Evolutionary conservation across 768 basidiomycete genomes (phyloP), one percentile per base, ranked within the genome.

Genomic region (Mycena metata): DNA sequence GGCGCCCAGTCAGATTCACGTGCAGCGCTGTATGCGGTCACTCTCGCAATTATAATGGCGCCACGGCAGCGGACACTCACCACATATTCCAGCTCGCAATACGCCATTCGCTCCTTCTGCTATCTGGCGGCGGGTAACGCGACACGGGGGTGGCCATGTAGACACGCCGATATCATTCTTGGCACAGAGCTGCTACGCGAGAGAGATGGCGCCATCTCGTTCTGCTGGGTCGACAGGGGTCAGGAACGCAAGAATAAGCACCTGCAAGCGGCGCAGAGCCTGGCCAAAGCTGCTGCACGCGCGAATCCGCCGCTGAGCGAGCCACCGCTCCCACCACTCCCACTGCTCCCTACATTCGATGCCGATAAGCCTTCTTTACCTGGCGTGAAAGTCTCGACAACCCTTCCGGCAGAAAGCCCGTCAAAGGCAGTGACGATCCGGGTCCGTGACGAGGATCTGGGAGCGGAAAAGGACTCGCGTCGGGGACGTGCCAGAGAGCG

Each of bases 81-180:
- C 36, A 56, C 39, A 23, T 24, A 41, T 21, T 41, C 55, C 1
- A 1, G 36, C 3, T 56, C 55, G 1, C 12, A 41, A 10, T 56
- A 56, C 23, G 55, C 39, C 19, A 41, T 56, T 6, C 55, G 55
- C 6, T 41, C 55, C 19, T 42, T 56, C n/a, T 56, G 55, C 39
- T 56, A 56, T 9, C 41, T 35, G 51, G 55, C 55, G 1, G 55
- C 36, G 5, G 21, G 11, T 5, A 56, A 35, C 55, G 55, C 55
- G 6, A 41, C 21, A 1, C 39, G 36, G 8, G 55, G 55, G 6
- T 56, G 55, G 55, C 12, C 35, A 1, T 56, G 55, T 10, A 12
- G 1, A 36, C 35, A 56, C n/a, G 55, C n/a, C 36, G 39, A 42
- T 15, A 13, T 45, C 12, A 36, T 36, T 12, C 36, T 6, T 12